Evolutionary conservation across 805 yeast genomes (phyloP).

Genomic region (Isabelozyma pseudorhagii): DNA sequence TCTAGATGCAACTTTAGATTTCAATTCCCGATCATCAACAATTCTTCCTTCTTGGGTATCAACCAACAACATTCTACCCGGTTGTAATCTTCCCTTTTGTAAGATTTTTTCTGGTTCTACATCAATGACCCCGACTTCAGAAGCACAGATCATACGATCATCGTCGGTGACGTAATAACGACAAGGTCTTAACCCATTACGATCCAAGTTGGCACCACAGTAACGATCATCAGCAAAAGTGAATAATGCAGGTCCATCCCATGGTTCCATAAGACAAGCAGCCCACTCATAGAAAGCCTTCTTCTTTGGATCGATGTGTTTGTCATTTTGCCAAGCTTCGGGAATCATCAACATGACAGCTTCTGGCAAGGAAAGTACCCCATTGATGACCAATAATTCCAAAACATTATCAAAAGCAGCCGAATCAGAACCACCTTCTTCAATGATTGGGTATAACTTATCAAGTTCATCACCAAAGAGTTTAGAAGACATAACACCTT

Average conservation of each 20-base stretch:
- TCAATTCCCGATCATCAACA: constrained; percentile 90
- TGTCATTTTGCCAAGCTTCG: constrained; percentile 95
- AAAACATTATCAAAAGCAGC: constrained; percentile 96
- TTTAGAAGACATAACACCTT: constrained; percentile 89
- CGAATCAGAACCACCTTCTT: constrained; percentile 98
- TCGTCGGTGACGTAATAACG: constrained; percentile 94
- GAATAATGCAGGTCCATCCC: constrained; percentile 99
- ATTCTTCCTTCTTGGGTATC: constrained; percentile 91
- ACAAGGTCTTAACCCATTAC: constrained; percentile 98
- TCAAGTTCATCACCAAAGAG: constrained; percentile 91
- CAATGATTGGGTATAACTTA: constrained; percentile 88
- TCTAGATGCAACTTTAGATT: constrained; percentile 71
- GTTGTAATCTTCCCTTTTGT: constrained; percentile 91
- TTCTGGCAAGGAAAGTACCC: constrained; percentile 89
- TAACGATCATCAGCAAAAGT: constrained; percentile 96
- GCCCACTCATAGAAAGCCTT: constrained; percentile 99
- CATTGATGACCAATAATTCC: constrained; percentile 87
- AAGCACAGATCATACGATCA: constrained; percentile 94
- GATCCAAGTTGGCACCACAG: constrained; percentile 97
- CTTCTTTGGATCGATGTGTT: constrained; percentile 83
- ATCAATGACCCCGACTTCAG: constrained; percentile 96
- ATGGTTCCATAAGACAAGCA: constrained; percentile 97
- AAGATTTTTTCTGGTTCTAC: constrained; percentile 78
- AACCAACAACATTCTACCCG: constrained; percentile 93
- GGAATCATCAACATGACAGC: constrained; percentile 97